Evolutionary conservation across 805 yeast genomes (phyloP), one percentile per base, ranked within the genome.

Genomic region (Nadsonia fulvescens): DNA sequence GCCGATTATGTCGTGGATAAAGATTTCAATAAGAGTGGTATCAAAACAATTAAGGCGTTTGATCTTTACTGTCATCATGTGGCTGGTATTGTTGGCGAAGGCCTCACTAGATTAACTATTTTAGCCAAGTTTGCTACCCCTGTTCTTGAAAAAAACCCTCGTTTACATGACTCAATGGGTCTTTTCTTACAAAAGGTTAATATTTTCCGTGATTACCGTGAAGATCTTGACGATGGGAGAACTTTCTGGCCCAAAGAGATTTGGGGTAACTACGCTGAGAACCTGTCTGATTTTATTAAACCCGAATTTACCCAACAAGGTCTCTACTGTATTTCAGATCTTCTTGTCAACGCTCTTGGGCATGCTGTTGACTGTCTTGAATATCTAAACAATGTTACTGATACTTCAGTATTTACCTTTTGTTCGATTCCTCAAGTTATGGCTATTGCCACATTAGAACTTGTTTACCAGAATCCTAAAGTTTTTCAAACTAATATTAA

Each of bases 371-470:
- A 79, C 42, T 75, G 70, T 15, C 60, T 89, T 39, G 63, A 63
- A 27, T 89, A 77, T 47, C 59, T 89, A 30, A 64, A 86, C 10
- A 58, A 70, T 34, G 65, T 89, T 25, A 63, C 64, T 32, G 98
- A 89, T 46, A 77, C 74, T 33, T 68, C 93, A 1, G 54, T 73
- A 25, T 89, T 81, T 58, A 75, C 71, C 40, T 89, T 89, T 58
- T 83, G 95, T 56, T 79, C 95, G 7, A 89, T 89, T 45, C 99
- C 99, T 11, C 99, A 89, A 55, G 95, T 86, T 11, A 89, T 89
- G 98, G 94, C 96, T 18, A 76, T 89, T 48, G 95, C 98, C 9
- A 81, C 96, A 1, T 61, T 89, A 39, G 81, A 86, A 12, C 58
- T 72, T 27, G 75, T 89, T 17, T 83, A 75, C 62, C 70, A 75